Conservation (phyloP, 1,139 yeast species). For the Casaregolazyma lundiana region DNA sequence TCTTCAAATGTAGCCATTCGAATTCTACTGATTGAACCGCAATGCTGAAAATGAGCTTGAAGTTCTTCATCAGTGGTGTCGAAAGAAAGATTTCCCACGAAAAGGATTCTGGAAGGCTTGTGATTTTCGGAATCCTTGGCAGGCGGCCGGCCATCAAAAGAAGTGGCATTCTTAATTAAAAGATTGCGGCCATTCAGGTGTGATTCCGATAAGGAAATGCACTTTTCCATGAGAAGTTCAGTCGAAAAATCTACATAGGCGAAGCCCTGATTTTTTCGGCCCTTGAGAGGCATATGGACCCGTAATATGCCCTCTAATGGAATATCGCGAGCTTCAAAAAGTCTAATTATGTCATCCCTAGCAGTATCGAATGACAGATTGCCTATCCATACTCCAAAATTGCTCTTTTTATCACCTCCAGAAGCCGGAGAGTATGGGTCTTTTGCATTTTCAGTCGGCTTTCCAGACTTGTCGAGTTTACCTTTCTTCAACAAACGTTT, state of each 20-base stretch:
- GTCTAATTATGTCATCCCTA: slow-evolving; percentile 65
- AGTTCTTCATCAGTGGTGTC: slow-evolving; percentile 84
- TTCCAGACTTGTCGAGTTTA: slow-evolving; percentile 33
- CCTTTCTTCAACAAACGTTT: slow-evolving; percentile 75
- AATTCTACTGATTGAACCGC: slow-evolving; percentile 74
- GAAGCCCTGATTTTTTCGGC: slow-evolving; percentile 62
- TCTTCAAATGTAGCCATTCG: slow-evolving; percentile 98
- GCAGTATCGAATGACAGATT: slow-evolving; percentile 83
- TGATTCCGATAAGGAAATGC: slow-evolving; percentile 64
- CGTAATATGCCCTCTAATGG: slow-evolving; percentile 41
- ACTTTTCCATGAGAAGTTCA: slow-evolving; percentile 57
- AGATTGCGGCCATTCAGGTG: slow-evolving; percentile 78
- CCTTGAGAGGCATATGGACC: slow-evolving; percentile 39
- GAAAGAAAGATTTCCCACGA: slow-evolving; percentile 89
- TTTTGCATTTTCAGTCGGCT: slow-evolving; percentile 19
- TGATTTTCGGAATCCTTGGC: slow-evolving; percentile 34
- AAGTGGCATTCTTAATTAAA: slow-evolving; percentile 73
- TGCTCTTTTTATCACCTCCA: slow-evolving; percentile 29
- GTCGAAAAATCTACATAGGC: slow-evolving; percentile 84
- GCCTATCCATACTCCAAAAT: slow-evolving; percentile 90
- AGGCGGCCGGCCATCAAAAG: slow-evolving; percentile 79
- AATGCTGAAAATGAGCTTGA: slow-evolving; percentile 67
- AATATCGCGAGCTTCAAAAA: slow-evolving; percentile 39
- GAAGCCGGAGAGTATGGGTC: slow-evolving; percentile 28
- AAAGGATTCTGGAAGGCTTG: slow-evolving; percentile 72